Evolutionary conservation across 257 asterid genomes (phyloP).

Genomic region (Marsdenia floribunda): DNA sequence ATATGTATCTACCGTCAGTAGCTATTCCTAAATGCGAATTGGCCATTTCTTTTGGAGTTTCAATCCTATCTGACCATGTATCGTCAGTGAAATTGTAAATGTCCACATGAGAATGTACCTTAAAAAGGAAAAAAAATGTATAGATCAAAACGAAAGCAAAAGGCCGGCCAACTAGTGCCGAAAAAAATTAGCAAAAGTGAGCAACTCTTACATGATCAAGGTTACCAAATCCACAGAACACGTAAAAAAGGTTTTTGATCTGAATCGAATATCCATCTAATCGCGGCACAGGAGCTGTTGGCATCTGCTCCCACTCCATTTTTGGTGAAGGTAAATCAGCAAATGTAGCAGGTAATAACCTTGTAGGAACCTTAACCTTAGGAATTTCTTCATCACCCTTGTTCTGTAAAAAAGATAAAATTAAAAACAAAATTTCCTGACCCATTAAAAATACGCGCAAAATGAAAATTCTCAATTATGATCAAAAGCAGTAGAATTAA

Average conservation of each 20-base stretch:
- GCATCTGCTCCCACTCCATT: constrained; percentile 74
- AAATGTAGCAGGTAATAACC: constrained; percentile 48
- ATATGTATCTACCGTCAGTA: constrained; percentile 65
- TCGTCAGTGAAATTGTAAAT: constrained; percentile 53
- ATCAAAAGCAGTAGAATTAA: neutral
- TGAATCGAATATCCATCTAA: constrained; percentile 70
- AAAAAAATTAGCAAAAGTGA: neutral
- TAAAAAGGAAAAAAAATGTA: neutral
- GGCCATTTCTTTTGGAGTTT: constrained; percentile 65
- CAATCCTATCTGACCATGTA: constrained; percentile 52
- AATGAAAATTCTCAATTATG: neutral
- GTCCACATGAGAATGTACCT: constrained; percentile 82
- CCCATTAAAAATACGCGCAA: neutral
- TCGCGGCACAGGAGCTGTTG: constrained; percentile 74
- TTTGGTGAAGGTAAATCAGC: constrained; percentile 78
- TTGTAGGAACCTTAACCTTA: constrained; percentile 24
- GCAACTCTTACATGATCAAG: constrained; percentile 49
- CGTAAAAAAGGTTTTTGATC: constrained; percentile 52
- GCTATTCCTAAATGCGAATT: constrained; percentile 77
- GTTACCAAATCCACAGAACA: constrained; percentile 54
- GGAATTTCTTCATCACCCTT: constrained; percentile 13
- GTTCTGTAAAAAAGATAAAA: constrained; percentile 6
- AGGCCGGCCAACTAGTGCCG: neutral
- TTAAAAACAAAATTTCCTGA: constrained; percentile 2
- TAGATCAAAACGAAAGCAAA: neutral